Conservation (phyloP, 2,329 filamentous ascomycete species). For the Cryphonectria nitschkei region DNA sequence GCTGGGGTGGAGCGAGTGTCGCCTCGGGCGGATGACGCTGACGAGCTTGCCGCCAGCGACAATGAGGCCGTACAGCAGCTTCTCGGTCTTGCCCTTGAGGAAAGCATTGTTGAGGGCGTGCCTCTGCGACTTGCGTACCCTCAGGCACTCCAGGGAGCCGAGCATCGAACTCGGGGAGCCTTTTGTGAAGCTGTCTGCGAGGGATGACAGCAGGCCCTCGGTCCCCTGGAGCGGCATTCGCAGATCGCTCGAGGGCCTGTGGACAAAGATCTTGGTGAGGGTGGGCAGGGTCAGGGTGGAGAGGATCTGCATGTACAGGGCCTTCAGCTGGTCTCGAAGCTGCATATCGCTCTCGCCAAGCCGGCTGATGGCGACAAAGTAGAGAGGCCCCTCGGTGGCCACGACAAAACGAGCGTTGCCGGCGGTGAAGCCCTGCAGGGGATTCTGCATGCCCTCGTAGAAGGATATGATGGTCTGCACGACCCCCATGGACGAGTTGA, state of each 20-base stretch:
- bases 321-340: slow-evolving; percentile 84
- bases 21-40: slow-evolving; percentile 90
- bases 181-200: slow-evolving; percentile 92
- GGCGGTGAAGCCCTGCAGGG: slow-evolving; percentile 83
- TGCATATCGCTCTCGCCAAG: slow-evolving; percentile 92
- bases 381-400: slow-evolving; percentile 80
- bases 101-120: slow-evolving; percentile 85
- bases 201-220: slow-evolving; percentile 84
- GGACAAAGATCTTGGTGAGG: slow-evolving; percentile 83
- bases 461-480: slow-evolving; percentile 98
- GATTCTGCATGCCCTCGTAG: slow-evolving; percentile 80
- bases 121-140: slow-evolving; percentile 84
- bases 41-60: slow-evolving; percentile 92
- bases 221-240: slow-evolving; percentile 89
- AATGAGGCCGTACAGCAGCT: slow-evolving; percentile 88
- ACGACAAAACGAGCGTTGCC: slow-evolving; percentile 85
- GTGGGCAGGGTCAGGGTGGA: slow-evolving; percentile 91
- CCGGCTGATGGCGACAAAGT: slow-evolving; percentile 90
- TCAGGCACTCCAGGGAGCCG: slow-evolving; percentile 91
- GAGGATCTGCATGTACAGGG: slow-evolving; percentile 96
- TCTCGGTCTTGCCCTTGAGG: slow-evolving; percentile 74
- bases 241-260: slow-evolving; percentile 91
- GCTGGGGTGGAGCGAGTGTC: slow-evolving; percentile 92
- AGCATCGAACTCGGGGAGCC: slow-evolving; percentile 89
- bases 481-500: slow-evolving; percentile 93